Evolutionary conservation across 2,329 filamentous ascomycete species (phyloP).

Genomic region (Orbilia oligospora): DNA sequence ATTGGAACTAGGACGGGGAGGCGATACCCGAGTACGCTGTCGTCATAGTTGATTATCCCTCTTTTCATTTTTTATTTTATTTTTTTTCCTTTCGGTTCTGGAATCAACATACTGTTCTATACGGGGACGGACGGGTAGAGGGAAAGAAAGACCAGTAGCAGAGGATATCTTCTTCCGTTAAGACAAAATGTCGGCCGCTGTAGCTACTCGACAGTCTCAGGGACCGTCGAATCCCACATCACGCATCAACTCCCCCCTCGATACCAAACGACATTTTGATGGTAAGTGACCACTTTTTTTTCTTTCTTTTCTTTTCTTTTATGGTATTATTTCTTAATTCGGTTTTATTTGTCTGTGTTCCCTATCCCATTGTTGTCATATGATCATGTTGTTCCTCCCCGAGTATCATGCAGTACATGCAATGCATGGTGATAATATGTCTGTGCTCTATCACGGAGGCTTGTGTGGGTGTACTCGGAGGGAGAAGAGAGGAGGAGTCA

Average conservation of each 20-base stretch:
- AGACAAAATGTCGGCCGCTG: slow-evolving; percentile 64
- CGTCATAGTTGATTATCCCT: slow-evolving; percentile 42
- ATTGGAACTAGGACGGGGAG: slow-evolving; percentile 45
- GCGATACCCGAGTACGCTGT: slow-evolving; percentile 42
- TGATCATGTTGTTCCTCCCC: slow-evolving; percentile 12
- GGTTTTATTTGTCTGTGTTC: background rate
- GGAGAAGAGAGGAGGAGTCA: background rate
- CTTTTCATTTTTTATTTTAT: slow-evolving; percentile 1
- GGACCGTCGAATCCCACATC: slow-evolving; percentile 63
- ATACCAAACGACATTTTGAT: slow-evolving; percentile 63
- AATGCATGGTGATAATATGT: slow-evolving; percentile 55
- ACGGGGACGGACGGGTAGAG: slow-evolving; percentile 54
- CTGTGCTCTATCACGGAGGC: too few species aligned
- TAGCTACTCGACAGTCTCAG: slow-evolving; percentile 63
- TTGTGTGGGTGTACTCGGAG: background rate
- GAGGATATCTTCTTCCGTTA: slow-evolving; percentile 58
- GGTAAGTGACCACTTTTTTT: slow-evolving; percentile 60
- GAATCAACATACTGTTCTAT: slow-evolving; percentile 48
- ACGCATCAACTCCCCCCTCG: slow-evolving; percentile 64
- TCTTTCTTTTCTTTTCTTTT: slow-evolving; percentile 9
- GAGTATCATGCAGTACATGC: slow-evolving; percentile 48
- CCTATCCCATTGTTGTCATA: background rate
- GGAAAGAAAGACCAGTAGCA: slow-evolving; percentile 33
- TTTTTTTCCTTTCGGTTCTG: slow-evolving; percentile 24
- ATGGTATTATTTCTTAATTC: background rate